phyloP scores from a whole-genome alignment of 2,329 filamentous ascomycete genomes.

The Penicillium sp. region DNA sequence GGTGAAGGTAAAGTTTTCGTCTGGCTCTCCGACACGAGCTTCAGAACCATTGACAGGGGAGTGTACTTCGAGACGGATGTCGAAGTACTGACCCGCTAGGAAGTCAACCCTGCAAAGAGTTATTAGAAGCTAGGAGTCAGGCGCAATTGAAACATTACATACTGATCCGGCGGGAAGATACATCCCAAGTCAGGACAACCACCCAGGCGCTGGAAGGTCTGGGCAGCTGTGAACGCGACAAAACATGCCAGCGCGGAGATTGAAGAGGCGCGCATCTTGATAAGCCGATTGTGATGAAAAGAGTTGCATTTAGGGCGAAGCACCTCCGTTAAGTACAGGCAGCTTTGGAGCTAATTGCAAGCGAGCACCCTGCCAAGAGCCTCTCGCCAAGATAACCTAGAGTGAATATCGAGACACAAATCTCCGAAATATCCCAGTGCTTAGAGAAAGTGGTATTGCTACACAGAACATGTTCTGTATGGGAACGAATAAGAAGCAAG shows the following conservation, averaged over 20 bases:
- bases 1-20: conserved; percentile 71
- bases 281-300: not conserved
- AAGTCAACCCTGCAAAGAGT: conserved; percentile 62
- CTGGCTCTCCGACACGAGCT: conserved; percentile 65
- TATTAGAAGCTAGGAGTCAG: not conserved
- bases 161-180: conserved; percentile 59
- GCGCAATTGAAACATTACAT: conserved; percentile 20
- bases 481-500: not conserved
- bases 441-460: not conserved
- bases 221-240: conserved; percentile 37
- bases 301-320: not conserved
- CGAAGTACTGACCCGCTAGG: conserved; percentile 78
- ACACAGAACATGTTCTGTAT: too few relatives aligned
- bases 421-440: not conserved
- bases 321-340: not conserved
- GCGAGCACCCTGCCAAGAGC: not conserved
- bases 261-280: conserved; percentile 28
- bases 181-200: conserved; percentile 57
- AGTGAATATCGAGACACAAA: not conserved
- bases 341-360: not conserved
- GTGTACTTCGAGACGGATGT: conserved; percentile 79
- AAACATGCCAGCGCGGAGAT: conserved; percentile 26
- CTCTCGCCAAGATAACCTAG: not conserved
- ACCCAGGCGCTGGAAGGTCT: conserved; percentile 57
- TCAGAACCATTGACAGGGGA: conserved; percentile 79